Evolutionary conservation across 441 rosid genomes (phyloP), one percentile per base, ranked within the genome.

Genomic region (Gossypium schwendimanii): DNA sequence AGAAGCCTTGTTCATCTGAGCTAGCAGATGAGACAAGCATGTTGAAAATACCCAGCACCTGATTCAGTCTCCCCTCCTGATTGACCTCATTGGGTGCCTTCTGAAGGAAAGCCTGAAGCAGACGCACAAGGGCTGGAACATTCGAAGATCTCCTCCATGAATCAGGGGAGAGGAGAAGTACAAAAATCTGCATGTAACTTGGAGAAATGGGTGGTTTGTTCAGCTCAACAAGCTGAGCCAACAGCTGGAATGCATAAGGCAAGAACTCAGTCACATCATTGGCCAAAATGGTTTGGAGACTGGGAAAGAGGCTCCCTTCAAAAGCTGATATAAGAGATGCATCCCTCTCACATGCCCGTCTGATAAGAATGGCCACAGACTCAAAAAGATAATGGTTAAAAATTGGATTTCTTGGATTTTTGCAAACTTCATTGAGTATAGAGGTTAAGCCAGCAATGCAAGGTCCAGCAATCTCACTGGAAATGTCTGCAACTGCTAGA

Each of bases 81-180:
- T 81, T 81, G 64, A 92, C 82, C 81, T 94, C 97, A 52, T 80
- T 83, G 4, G 97, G 92, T 31, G 91, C 90, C 83, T 94, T 92
- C 81, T 91, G 94, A 77, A 94, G 97, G 83, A 89, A 92, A 70
- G 99, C 98, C 78, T 90, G 99, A 68, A 94, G 98, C 71, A 94
- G 79, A 69, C 98, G 98, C 53, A 94, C 97, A 72, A 94, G 97
- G 3, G 98, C 98, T 57, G 99, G 98, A 50, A 94, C 98, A 74
- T 94, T 92, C 45, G 97, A 88, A 69, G 89, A 80, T 84, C 88
- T 87, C 72, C 81, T 92, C 99, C 99, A 94, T 45, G 87, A 79
- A 54, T 91, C 98, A 69, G 93, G 97, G 14, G 88, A 79, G 45
- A 91, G 87, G 62, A 94, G 96, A 73, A 89, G 85, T 58, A 69